Evolutionary conservation across 192 early-diverging fungal genomes (phyloP).

Genomic region (Entomortierella chlamydospora): DNA sequence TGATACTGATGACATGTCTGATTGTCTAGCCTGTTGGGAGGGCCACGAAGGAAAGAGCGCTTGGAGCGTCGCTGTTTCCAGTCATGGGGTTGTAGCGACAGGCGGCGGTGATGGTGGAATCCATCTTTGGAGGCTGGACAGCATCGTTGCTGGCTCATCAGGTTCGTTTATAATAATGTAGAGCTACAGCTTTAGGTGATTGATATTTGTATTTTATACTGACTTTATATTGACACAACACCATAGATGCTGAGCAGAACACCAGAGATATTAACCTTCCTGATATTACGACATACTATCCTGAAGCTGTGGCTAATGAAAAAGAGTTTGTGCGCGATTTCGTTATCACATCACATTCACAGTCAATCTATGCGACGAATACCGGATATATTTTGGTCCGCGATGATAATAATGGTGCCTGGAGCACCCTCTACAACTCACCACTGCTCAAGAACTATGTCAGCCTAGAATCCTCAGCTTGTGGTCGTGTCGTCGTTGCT

Average conservation of each 20-base stretch:
- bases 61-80: conserved; percentile 79
- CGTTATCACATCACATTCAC: conserved; percentile 24
- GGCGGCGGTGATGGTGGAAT: conserved; percentile 88
- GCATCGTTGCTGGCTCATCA: conserved; percentile 63
- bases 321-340: conserved; percentile 51
- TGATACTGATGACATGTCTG: conserved; percentile 42
- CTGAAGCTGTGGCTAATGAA: conserved; percentile 12
- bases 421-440: conserved; percentile 54
- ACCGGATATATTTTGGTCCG: conserved; percentile 56
- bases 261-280: conserved; percentile 49
- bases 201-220: not conserved
- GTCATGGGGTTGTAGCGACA: conserved; percentile 62
- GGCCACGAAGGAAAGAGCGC: conserved; percentile 85
- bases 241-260: conserved; percentile 34
- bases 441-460: conserved; percentile 62
- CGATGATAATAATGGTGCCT: conserved; percentile 33
- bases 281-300: conserved; percentile 23
- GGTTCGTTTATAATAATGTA: conserved; percentile 34
- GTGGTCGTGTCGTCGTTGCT: conserved; percentile 63
- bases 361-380: conserved; percentile 28
- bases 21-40: conserved; percentile 79
- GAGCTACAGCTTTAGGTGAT: not conserved
- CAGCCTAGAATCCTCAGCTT: conserved; percentile 62
- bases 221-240: not conserved
- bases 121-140: conserved; percentile 74